These are phyloP conservation scores for Lecanosticta acicola DNA, from an alignment of 2,329 filamentous ascomycete genomes.

Conservation along the genomic window DNA sequence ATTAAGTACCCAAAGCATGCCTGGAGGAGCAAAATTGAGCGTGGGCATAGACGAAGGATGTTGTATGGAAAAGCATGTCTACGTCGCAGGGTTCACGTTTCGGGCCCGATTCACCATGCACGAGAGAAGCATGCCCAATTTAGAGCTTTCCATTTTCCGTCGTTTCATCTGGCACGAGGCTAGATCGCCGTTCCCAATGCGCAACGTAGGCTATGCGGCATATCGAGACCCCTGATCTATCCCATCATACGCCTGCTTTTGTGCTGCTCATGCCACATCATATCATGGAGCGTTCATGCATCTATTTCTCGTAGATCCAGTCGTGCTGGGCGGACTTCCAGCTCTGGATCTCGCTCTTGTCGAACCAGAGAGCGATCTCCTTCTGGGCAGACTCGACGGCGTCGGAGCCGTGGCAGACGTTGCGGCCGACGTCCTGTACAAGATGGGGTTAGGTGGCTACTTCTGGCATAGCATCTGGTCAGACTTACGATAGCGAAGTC, in stretches of 20 bases:
- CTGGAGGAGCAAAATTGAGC: neutral
- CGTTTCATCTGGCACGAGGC: neutral
- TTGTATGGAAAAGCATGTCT: neutral
- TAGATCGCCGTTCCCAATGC: neutral
- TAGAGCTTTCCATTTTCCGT: neutral
- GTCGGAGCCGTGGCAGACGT: conserved; percentile 99
- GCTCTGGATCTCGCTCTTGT: conserved; percentile 72
- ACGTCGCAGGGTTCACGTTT: neutral
- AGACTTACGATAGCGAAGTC: conserved; percentile 66
- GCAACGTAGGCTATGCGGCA: neutral
- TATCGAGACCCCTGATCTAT: too few species aligned
- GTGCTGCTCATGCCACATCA: neutral
- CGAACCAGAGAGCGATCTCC: conserved; percentile 99
- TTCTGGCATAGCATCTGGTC: conserved; percentile 1
- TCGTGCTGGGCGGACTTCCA: conserved; percentile 80
- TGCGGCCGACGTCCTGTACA: conserved; percentile 72
- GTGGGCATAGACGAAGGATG: too few species aligned
- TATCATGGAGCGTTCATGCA: conserved; percentile 5
- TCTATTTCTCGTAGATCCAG: conserved; percentile 94
- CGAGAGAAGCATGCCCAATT: neutral
- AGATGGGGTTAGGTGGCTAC: conserved; percentile 18
- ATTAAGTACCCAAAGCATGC: too few species aligned
- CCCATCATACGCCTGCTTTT: neutral
- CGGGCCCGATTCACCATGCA: neutral
- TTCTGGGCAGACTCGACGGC: conserved; percentile 98